Conservation (phyloP, 2,329 filamentous ascomycete species). For the Pseudogymnoascus pannorum region DNA sequence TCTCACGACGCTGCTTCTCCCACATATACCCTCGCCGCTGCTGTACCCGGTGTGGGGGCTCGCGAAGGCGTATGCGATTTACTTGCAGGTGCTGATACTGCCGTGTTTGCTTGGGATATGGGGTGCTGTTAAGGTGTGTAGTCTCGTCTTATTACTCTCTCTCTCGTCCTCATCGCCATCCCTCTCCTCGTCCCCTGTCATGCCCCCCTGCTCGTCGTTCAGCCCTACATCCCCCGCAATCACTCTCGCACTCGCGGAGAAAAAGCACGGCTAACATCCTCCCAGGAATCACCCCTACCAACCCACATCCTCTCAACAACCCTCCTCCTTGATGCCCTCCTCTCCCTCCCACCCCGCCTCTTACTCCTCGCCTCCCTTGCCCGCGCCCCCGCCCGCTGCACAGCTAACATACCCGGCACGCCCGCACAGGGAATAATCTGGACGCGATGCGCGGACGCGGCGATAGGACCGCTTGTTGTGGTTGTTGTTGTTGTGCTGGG, state of each 20-base stretch:
- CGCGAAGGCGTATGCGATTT: constrained; percentile 29
- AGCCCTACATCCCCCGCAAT: too few relatives aligned
- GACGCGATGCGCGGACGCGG: not conserved
- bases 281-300: constrained; percentile 6
- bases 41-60: constrained; percentile 16
- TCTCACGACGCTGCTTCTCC: constrained; percentile 25
- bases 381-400: not conserved
- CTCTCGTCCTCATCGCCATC: too few relatives aligned
- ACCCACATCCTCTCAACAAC: not conserved
- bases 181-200: too few relatives aligned
- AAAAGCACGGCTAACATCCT: constrained; percentile 5
- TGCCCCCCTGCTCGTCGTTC: too few relatives aligned
- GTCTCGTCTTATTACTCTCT: too few relatives aligned
- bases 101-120: constrained; percentile 35
- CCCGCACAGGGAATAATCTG: not conserved
- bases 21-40: constrained; percentile 23
- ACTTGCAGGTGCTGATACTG: constrained; percentile 33
- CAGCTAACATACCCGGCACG: not conserved
- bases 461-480: not conserved
- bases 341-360: not conserved
- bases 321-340: constrained; percentile 5
- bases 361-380: not conserved
- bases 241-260: too few relatives aligned
- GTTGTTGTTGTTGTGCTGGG: not conserved
- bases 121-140: constrained; percentile 36